Percentiles rank a stretch among this genome's conserved stretches.
phyloP scores from a whole-genome alignment of 2,329 filamentous ascomycete species.

The Malbranchea zuffiana region DNA sequence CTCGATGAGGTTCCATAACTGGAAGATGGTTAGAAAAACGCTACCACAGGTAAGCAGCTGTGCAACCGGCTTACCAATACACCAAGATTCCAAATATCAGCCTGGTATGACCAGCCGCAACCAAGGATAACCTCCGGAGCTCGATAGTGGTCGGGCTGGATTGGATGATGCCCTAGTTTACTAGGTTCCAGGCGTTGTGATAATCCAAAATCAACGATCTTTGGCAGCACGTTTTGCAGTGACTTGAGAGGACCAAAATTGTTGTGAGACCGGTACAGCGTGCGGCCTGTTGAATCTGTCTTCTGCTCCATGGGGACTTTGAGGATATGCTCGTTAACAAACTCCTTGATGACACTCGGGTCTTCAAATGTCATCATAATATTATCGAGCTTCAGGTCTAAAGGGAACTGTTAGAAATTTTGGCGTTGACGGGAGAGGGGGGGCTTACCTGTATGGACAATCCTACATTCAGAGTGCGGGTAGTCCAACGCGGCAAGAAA shows the following conservation, averaged over 20 bases:
- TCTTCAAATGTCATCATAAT: conserved; percentile 23
- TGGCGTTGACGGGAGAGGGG: background rate
- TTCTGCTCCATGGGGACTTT: conserved; percentile 6
- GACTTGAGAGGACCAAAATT: background rate
- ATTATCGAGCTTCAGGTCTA: conserved; percentile 30
- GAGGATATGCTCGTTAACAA: conserved; percentile 15
- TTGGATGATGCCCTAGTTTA: no score
- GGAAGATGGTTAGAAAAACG: background rate
- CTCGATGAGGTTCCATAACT: conserved; percentile 8
- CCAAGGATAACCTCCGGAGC: conserved; percentile 18
- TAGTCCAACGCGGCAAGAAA: conserved; percentile 12
- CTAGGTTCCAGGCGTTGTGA: background rate
- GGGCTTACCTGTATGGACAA: conserved; percentile 29
- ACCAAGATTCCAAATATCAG: conserved; percentile 20
- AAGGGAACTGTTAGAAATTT: background rate
- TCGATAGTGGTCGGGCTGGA: conserved; percentile 24
- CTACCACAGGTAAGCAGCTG: no score
- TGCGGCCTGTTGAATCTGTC: background rate
- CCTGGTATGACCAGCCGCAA: conserved; percentile 17
- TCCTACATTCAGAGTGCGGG: conserved; percentile 19
- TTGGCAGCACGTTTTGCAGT: background rate
- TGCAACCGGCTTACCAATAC: conserved; percentile 15
- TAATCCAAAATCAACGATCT: background rate
- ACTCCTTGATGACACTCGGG: conserved; percentile 14
- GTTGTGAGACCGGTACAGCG: conserved; percentile 1